These are phyloP conservation scores for Aspergillus sojae DNA, from an alignment of 2,329 filamentous ascomycete genomes.

Conservation along the genomic window DNA sequence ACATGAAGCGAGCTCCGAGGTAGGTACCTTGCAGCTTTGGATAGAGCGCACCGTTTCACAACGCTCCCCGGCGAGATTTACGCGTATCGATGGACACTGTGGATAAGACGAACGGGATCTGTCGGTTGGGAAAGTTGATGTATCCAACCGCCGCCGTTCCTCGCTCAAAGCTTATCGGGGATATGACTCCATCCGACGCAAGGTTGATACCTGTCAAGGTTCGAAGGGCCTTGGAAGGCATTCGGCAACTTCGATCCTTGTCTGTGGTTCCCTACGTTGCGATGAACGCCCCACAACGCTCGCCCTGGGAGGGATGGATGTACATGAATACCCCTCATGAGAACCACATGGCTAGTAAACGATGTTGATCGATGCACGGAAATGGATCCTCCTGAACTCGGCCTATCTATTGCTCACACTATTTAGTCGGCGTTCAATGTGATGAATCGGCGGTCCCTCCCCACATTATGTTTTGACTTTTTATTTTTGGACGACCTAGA, in stretches of 20 bases:
- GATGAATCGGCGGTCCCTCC: neutral
- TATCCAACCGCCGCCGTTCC: neutral
- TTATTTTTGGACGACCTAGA: neutral
- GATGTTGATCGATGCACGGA: neutral
- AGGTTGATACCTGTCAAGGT: neutral
- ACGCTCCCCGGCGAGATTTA: neutral
- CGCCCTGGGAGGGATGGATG: neutral
- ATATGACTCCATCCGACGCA: neutral
- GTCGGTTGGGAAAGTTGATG: neutral
- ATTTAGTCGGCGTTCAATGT: neutral
- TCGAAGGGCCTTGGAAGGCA: neutral
- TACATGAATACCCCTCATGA: neutral
- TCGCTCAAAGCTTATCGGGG: neutral
- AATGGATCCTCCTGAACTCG: neutral
- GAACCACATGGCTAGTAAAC: slow-evolving; percentile 1
- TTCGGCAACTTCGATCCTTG: neutral
- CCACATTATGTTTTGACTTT: neutral
- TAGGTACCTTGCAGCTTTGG: neutral
- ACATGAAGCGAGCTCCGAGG: neutral
- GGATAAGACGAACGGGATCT: neutral
- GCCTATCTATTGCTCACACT: neutral
- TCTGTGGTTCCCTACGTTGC: neutral
- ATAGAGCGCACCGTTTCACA: neutral
- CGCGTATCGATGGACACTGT: neutral
- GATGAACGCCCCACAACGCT: neutral